Evolutionary conservation across 164 flowering plant species (phyloP).

Genomic region (Protea cynaroides): DNA sequence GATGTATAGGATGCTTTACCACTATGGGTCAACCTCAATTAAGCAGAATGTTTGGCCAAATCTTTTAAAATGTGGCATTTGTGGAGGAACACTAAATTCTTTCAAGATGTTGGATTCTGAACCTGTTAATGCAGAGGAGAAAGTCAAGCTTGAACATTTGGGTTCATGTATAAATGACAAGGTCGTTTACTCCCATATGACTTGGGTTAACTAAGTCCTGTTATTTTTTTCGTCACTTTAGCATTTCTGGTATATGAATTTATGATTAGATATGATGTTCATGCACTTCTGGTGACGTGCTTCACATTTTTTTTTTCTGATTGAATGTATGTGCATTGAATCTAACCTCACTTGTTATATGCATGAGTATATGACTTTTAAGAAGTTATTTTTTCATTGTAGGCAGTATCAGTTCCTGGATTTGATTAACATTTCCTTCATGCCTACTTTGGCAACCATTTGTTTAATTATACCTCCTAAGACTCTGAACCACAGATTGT

Average conservation of each 20-base stretch:
- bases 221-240: not conserved
- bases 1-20: slow-evolving; percentile 27
- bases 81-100: slow-evolving; percentile 44
- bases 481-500: too few species aligned
- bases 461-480: too few species aligned
- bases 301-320: too few species aligned
- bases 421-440: too few species aligned
- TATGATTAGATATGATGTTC: too few species aligned
- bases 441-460: too few species aligned
- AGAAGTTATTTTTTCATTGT: too few species aligned
- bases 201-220: not conserved
- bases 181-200: slow-evolving; percentile 24
- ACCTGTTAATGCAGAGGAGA: slow-evolving; percentile 22
- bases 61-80: slow-evolving; percentile 42
- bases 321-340: too few species aligned
- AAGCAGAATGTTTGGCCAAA: slow-evolving; percentile 24
- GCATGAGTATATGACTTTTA: too few species aligned
- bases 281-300: too few species aligned
- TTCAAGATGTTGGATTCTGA: slow-evolving; percentile 40
- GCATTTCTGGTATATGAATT: not conserved
- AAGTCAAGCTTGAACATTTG: slow-evolving; percentile 16
- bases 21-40: slow-evolving; percentile 20
- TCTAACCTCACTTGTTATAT: too few species aligned
- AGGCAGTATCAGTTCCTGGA: too few species aligned
- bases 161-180: slow-evolving; percentile 27